Conservation (phyloP, 2,329 filamentous ascomycete species). For the Fusarium bactridioides region DNA sequence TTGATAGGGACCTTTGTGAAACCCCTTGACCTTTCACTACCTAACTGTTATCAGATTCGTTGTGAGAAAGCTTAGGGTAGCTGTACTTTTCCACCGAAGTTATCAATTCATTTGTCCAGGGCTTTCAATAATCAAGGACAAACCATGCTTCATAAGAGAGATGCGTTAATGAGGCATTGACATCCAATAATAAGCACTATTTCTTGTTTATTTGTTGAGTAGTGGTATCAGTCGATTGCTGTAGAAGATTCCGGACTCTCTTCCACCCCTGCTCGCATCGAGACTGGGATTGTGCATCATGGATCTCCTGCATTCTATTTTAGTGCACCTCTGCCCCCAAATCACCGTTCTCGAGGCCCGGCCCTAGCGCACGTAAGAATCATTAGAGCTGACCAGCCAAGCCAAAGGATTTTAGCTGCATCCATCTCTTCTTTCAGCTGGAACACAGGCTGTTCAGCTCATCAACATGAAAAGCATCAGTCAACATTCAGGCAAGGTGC, state of each 20-base stretch:
- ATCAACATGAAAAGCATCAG: not conserved
- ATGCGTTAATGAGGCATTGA: not conserved
- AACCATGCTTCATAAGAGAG: not conserved
- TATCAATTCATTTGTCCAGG: not conserved
- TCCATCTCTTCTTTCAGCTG: constrained; percentile 11
- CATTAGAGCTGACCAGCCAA: constrained; percentile 16
- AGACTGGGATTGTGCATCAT: not conserved
- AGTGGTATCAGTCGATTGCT: not conserved
- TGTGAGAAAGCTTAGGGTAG: not conserved
- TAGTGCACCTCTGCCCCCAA: not conserved
- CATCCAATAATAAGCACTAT: not conserved
- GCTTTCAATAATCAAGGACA: not conserved
- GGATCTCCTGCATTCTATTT: not conserved
- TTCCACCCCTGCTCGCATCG: not conserved
- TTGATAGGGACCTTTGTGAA: not conserved
- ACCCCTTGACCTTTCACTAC: not conserved
- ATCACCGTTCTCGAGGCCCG: constrained; percentile 9
- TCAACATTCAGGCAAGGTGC: not conserved
- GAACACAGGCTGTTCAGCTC: not conserved
- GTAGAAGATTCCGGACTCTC: not conserved
- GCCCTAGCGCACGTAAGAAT: constrained; percentile 8
- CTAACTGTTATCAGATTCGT: not conserved
- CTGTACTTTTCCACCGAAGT: not conserved
- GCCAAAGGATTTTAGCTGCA: constrained; percentile 8
- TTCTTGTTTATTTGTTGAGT: not conserved